phyloP scores from a whole-genome alignment of 345 rosid genomes.

The Eucalyptus fibrosa region DNA sequence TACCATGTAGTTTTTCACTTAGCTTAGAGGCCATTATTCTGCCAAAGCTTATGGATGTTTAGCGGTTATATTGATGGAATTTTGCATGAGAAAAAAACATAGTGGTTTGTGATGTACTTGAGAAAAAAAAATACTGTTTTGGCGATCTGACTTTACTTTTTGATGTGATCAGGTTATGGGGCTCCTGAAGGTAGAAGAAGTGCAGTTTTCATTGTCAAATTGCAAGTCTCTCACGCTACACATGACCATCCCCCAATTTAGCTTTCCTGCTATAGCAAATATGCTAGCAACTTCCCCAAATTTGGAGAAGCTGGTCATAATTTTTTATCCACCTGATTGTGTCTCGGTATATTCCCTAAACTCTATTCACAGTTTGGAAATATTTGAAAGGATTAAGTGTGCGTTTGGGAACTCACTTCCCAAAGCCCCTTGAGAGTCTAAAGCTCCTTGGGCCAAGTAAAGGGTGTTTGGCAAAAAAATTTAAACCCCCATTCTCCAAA shows the following conservation, averaged over 20 bases:
- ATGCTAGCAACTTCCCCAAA: neutral
- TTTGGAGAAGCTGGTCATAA: neutral
- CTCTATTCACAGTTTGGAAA: neutral
- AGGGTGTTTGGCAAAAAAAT: no score
- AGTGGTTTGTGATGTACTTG: neutral
- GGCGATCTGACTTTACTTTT: neutral
- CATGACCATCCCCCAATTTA: neutral
- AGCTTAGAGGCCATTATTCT: neutral
- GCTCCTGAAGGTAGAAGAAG: neutral
- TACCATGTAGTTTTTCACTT: neutral
- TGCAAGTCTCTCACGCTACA: neutral
- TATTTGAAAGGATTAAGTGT: neutral
- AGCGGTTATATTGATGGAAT: neutral
- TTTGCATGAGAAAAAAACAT: neutral
- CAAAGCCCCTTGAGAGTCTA: no score
- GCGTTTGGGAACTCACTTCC: no score
- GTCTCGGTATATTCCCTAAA: neutral
- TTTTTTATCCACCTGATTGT: neutral
- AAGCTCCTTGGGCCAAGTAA: no score
- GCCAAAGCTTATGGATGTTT: neutral
- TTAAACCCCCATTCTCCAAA: no score
- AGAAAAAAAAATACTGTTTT: neutral
- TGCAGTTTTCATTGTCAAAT: neutral
- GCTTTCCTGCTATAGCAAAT: neutral
- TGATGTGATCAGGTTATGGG: neutral